Evolutionary conservation across 768 basidiomycete species (phyloP).

Genomic region (Mycena capillaripes): DNA sequence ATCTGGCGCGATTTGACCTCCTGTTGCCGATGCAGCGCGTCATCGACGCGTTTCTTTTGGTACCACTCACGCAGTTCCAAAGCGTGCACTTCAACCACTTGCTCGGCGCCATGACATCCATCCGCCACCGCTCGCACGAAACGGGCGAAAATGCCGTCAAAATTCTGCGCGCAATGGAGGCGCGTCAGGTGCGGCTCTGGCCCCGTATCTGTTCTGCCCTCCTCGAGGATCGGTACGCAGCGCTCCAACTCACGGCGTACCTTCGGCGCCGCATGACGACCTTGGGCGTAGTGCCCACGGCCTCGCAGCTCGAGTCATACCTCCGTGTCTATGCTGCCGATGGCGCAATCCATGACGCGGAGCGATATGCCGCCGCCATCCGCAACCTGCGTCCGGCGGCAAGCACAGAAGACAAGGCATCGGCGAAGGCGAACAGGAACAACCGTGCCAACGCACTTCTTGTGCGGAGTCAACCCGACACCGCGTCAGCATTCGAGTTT

Average conservation of each 20-base stretch:
- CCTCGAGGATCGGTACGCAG: slow-evolving; percentile 65
- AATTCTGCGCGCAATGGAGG: slow-evolving; percentile 63
- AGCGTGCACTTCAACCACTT: slow-evolving; percentile 65
- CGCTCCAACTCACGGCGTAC: slow-evolving; percentile 62
- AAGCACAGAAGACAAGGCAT: background rate
- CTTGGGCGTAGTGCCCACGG: slow-evolving; percentile 55
- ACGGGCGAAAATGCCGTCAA: slow-evolving; percentile 55
- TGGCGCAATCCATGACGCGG: slow-evolving; percentile 57
- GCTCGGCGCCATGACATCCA: slow-evolving; percentile 62
- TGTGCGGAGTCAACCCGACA: slow-evolving; percentile 57
- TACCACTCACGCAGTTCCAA: slow-evolving; percentile 44
- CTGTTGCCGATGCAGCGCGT: slow-evolving; percentile 60
- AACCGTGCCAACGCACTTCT: slow-evolving; percentile 59
- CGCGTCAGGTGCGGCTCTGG: slow-evolving; percentile 56
- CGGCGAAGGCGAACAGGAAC: slow-evolving; percentile 19
- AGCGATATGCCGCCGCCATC: slow-evolving; percentile 57
- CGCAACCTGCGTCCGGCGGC: slow-evolving; percentile 28
- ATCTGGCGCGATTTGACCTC: slow-evolving; percentile 66
- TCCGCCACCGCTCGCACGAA: slow-evolving; percentile 55
- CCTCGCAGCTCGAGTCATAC: slow-evolving; percentile 61
- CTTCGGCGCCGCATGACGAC: slow-evolving; percentile 59
- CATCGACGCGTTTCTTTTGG: slow-evolving; percentile 56
- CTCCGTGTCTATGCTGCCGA: slow-evolving; percentile 62
- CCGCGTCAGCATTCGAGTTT: slow-evolving; percentile 62
- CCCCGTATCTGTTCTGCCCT: slow-evolving; percentile 59